These are phyloP conservation scores for Kodamaea sp. DNA, from an alignment of 1,139 yeast species.

Conservation along the genomic window DNA sequence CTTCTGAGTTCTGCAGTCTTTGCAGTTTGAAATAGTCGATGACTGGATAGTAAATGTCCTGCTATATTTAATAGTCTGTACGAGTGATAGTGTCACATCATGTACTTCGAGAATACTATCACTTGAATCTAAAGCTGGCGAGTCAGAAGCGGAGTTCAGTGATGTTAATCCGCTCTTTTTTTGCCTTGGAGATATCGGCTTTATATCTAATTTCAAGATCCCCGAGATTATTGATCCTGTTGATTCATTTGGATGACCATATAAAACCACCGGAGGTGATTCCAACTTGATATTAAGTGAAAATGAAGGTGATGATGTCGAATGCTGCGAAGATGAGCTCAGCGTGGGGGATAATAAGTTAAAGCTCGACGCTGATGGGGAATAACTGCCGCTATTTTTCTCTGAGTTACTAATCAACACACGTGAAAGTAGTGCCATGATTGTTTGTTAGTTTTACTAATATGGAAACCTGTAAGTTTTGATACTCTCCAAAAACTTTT, in stretches of 20 bases:
- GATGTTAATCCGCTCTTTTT: constrained; percentile 5
- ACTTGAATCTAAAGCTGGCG: too few relatives aligned
- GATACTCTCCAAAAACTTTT: not conserved
- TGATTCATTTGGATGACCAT: constrained; percentile 74
- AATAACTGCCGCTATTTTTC: constrained; percentile 1
- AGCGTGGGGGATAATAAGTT: not conserved
- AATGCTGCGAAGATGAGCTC: constrained; percentile 2
- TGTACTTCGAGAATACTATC: constrained; percentile 32
- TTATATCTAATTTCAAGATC: constrained; percentile 38
- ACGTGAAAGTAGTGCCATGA: constrained; percentile 13
- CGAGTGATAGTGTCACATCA: constrained; percentile 58
- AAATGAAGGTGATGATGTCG: constrained; percentile 15
- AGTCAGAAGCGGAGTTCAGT: not conserved
- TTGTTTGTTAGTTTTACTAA: not conserved
- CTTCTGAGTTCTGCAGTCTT: constrained; percentile 50
- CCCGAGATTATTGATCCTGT: constrained; percentile 89
- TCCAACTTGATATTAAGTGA: constrained; percentile 65
- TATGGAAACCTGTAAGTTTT: not conserved
- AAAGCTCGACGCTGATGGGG: not conserved
- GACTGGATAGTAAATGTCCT: constrained; percentile 64
- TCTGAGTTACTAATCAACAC: constrained; percentile 10
- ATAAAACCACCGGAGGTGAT: constrained; percentile 85
- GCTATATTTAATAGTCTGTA: constrained; percentile 64
- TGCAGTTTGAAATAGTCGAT: constrained; percentile 47
- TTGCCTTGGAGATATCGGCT: constrained; percentile 7